Evolutionary conservation across 371 early-diverging fungal genomes (phyloP).

Genomic region (Mucor plumbeus): DNA sequence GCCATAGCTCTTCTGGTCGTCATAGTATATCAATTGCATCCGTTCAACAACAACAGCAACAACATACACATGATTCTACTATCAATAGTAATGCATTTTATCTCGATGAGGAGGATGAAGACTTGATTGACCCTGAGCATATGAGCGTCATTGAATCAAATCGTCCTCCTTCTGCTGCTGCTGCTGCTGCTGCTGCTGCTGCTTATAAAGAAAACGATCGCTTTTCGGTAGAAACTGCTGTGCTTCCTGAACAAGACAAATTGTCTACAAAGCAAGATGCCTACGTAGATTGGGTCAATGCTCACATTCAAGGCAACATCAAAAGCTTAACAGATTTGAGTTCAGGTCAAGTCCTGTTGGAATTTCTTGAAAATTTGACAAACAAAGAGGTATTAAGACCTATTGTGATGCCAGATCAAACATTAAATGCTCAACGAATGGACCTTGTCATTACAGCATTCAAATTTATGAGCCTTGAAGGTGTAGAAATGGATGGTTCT

Average conservation of each 20-base stretch:
- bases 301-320: conserved; percentile 39
- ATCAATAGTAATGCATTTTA: conserved; percentile 7
- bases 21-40: background rate
- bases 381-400: conserved; percentile 45
- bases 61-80: background rate
- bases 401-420: conserved; percentile 15
- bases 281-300: conserved; percentile 63
- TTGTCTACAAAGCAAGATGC: conserved; percentile 26
- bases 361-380: conserved; percentile 54
- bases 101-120: conserved; percentile 48
- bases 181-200: background rate
- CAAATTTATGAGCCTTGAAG: conserved; percentile 66
- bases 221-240: background rate
- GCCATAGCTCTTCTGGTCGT: conserved; percentile 4
- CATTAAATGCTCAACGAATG: conserved; percentile 40
- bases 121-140: conserved; percentile 52
- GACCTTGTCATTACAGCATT: conserved; percentile 66
- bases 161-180: background rate
- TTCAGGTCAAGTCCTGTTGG: conserved; percentile 55
- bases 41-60: background rate
- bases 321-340: conserved; percentile 45
- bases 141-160: conserved; percentile 23
- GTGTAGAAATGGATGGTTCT: conserved; percentile 55
- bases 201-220: background rate
- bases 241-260: background rate